These are phyloP conservation scores for Gaeumannomyces sp. DNA, from an alignment of 2,329 filamentous ascomycete species.

Conservation along the genomic window DNA sequence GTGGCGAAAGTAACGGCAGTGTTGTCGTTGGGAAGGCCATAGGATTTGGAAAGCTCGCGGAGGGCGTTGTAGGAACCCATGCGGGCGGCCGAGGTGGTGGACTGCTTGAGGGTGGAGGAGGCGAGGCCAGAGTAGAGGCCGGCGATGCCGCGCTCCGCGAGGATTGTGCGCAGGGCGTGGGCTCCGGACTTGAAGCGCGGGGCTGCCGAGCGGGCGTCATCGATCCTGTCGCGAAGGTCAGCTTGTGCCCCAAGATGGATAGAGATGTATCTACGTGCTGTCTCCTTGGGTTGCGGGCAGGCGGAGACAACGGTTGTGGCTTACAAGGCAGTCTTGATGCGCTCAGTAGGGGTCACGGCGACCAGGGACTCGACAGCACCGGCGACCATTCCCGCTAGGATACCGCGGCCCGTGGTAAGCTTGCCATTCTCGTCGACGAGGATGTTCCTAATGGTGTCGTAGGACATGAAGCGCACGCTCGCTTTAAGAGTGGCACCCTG, in stretches of 20 bases:
- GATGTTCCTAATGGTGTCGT: constrained; percentile 56
- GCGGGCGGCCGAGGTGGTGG: constrained; percentile 38
- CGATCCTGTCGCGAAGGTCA: constrained; percentile 21
- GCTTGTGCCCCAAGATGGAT: neutral
- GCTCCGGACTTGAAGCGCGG: constrained; percentile 24
- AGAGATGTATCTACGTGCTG: too few relatives aligned
- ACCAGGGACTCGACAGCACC: constrained; percentile 55
- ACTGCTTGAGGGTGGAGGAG: constrained; percentile 41
- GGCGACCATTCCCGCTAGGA: constrained; percentile 58
- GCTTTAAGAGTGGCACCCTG: constrained; percentile 58
- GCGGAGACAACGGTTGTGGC: constrained; percentile 10
- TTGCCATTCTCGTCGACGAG: constrained; percentile 50
- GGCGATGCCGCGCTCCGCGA: constrained; percentile 32
- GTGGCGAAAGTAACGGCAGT: constrained; percentile 49
- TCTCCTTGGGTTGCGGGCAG: too few relatives aligned
- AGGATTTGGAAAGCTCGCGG: constrained; percentile 25
- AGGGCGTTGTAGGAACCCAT: constrained; percentile 44
- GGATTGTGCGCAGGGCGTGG: constrained; percentile 27
- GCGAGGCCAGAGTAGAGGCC: constrained; percentile 39
- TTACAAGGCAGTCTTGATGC: constrained; percentile 59
- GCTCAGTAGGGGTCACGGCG: constrained; percentile 63
- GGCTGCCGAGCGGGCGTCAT: constrained; percentile 26
- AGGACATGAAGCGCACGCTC: constrained; percentile 59
- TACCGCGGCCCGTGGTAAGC: constrained; percentile 47
- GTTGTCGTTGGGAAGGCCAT: constrained; percentile 16